Percentiles rank a stretch among this genome's conserved stretches.
phyloP scores from a whole-genome alignment of 1,284 basidiomycete species.

The Ganoderma boninense region DNA sequence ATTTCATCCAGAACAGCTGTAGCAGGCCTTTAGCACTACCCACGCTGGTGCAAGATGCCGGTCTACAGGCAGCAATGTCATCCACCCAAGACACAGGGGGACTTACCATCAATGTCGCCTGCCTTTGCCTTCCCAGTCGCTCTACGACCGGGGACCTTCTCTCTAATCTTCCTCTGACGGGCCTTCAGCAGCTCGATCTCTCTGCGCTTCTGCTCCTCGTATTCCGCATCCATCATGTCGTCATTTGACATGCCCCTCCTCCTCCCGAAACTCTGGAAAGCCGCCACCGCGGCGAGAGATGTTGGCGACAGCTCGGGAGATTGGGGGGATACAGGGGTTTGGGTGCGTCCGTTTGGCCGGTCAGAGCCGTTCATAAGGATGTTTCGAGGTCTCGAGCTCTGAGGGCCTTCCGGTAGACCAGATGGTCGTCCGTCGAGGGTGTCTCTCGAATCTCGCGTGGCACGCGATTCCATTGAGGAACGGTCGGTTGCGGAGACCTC shows the following conservation, averaged over 20 bases:
- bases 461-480: slow-evolving; percentile 37
- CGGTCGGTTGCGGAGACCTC: slow-evolving; percentile 43
- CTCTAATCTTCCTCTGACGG: slow-evolving; percentile 70
- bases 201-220: slow-evolving; percentile 60
- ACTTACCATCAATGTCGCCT: slow-evolving; percentile 82
- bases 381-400: slow-evolving; percentile 33
- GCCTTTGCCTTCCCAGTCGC: slow-evolving; percentile 60
- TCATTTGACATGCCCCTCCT: slow-evolving; percentile 65
- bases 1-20: slow-evolving; percentile 87
- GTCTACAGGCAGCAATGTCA: background rate
- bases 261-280: slow-evolving; percentile 71
- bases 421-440: slow-evolving; percentile 38
- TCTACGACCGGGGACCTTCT: slow-evolving; percentile 67
- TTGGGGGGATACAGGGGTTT: slow-evolving; percentile 28
- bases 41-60: background rate
- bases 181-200: slow-evolving; percentile 67
- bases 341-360: slow-evolving; percentile 26
- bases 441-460: slow-evolving; percentile 38
- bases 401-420: slow-evolving; percentile 29
- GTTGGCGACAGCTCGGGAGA: slow-evolving; percentile 44
- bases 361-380: slow-evolving; percentile 30
- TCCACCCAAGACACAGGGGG: background rate
- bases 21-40: slow-evolving; percentile 14
- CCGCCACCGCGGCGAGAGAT: slow-evolving; percentile 66
- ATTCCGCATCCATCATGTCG: slow-evolving; percentile 46